phyloP scores from a whole-genome alignment of 495 filamentous ascomycete genomes.

The Xylaria scruposa region DNA sequence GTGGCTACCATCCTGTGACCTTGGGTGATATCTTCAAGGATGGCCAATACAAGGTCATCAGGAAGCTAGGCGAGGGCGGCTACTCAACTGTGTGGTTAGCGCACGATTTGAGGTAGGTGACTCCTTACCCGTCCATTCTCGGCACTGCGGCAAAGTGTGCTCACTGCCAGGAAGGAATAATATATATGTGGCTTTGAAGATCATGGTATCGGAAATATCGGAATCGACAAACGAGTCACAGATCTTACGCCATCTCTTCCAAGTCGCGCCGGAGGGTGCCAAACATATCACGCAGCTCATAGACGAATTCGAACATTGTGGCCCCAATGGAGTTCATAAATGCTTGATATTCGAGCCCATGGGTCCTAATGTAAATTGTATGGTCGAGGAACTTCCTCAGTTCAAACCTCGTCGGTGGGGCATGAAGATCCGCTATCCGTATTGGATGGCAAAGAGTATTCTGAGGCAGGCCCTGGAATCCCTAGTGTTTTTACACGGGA shows the following conservation, averaged over 20 bases:
- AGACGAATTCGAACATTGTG: constrained; percentile 50
- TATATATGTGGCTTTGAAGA: constrained; percentile 50
- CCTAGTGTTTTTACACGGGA: constrained; percentile 50
- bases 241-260: constrained; percentile 34
- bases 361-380: constrained; percentile 49
- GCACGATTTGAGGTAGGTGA: constrained; percentile 40
- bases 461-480: constrained; percentile 51
- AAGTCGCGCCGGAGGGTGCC: not conserved
- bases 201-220: constrained; percentile 39
- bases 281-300: constrained; percentile 44
- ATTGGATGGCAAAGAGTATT: constrained; percentile 51
- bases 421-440: constrained; percentile 46
- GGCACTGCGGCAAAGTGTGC: constrained; percentile 22
- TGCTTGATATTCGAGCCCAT: constrained; percentile 59
- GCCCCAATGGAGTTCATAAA: constrained; percentile 56
- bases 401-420: constrained; percentile 31
- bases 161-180: constrained; percentile 30
- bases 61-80: constrained; percentile 46
- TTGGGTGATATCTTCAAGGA: constrained; percentile 47
- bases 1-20: constrained; percentile 54
- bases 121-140: constrained; percentile 26
- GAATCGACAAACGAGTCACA: constrained; percentile 33
- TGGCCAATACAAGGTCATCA: constrained; percentile 52
- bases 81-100: constrained; percentile 61
- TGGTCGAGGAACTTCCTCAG: constrained; percentile 44